phyloP scores from a whole-genome alignment of 1,284 basidiomycete species.

The Moniliella sp. region DNA sequence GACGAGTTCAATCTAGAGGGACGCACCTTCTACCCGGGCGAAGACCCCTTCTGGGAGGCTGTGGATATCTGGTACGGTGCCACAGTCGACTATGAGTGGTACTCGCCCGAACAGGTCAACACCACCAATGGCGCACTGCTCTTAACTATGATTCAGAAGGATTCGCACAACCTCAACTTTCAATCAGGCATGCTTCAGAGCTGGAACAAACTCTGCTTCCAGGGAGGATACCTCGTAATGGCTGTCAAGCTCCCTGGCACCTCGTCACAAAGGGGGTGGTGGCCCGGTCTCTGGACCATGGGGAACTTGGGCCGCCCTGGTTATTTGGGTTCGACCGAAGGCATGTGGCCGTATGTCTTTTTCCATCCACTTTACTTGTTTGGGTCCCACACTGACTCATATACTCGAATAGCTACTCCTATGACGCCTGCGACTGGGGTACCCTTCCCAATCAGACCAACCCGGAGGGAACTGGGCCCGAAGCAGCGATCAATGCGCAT shows the following conservation, averaged over 20 bases:
- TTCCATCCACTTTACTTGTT: too few species aligned
- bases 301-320: slow-evolving; percentile 7
- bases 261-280: slow-evolving; percentile 35
- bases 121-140: slow-evolving; percentile 16
- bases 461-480: slow-evolving; percentile 13
- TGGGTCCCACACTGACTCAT: too few species aligned
- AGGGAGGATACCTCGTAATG: slow-evolving; percentile 28
- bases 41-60: slow-evolving; percentile 29
- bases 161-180: slow-evolving; percentile 22
- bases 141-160: slow-evolving; percentile 14
- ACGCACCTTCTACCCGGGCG: slow-evolving; percentile 37
- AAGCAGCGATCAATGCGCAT: slow-evolving; percentile 7
- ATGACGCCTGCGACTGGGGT: slow-evolving; percentile 27
- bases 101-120: slow-evolving; percentile 26
- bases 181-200: slow-evolving; percentile 27
- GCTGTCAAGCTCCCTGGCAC: slow-evolving; percentile 14
- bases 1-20: slow-evolving; percentile 66
- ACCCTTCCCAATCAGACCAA: slow-evolving; percentile 20
- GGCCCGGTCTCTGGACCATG: slow-evolving; percentile 29
- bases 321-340: slow-evolving; percentile 24
- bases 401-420: slow-evolving; percentile 32
- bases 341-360: slow-evolving; percentile 34
- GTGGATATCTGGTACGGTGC: slow-evolving; percentile 27
- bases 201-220: slow-evolving; percentile 33
- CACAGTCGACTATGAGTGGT: slow-evolving; percentile 32